Base-by-base conservation (phyloP, 192 early-diverging fungal species). In the Coemansia sp. region DNA sequence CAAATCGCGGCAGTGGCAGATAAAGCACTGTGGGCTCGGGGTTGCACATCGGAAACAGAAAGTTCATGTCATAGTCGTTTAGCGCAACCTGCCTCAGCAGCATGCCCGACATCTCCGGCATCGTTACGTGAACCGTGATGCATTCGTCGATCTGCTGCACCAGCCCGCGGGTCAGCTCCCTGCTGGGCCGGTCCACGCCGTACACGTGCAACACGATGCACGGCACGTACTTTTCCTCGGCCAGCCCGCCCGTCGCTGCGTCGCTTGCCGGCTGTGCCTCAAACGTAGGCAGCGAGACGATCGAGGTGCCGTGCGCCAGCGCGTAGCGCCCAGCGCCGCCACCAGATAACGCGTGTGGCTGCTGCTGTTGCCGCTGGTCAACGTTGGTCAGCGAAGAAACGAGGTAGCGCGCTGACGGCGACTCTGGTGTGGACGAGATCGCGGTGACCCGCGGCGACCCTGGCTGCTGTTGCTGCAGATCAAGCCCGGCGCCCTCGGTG, bases 81-180 rank as follows among this genome's bases (percentile, higher is more conserved):
- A 82, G 71, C 14, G 73, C 51, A 5, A 76, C 71, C 45, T 71
- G 67, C 11, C 79, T 70, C 57, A 73, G 34, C 65, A 82, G 40
- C 70, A 68, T 73, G 29, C 69, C 68, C 5, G 79, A 82, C 64
- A 82, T 76, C 65, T 73, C 70, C 4, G 73, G 79, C 73, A 82
- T 76, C 7, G 74, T 76, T 14, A 76, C 74, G 14, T 73, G 65
- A 0, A 64, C 64, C 0, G 68, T 73, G 68, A 82, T 76, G 45
- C 64, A 68, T 59, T 82, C 79, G 59, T 67, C 28, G 40, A 82
- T 82, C 67, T 82, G 73, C 65, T 63, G 73, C 10, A 76, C 62
- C 32, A 82, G 70, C 22, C 71, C 56, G 61, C 63, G 73, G 1
- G 74, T 76, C 67, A 76, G 76, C 28, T 73, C 74, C 34, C 64